phyloP scores from a whole-genome alignment of 2,329 filamentous ascomycete species.

The Xylaria multiplex region DNA sequence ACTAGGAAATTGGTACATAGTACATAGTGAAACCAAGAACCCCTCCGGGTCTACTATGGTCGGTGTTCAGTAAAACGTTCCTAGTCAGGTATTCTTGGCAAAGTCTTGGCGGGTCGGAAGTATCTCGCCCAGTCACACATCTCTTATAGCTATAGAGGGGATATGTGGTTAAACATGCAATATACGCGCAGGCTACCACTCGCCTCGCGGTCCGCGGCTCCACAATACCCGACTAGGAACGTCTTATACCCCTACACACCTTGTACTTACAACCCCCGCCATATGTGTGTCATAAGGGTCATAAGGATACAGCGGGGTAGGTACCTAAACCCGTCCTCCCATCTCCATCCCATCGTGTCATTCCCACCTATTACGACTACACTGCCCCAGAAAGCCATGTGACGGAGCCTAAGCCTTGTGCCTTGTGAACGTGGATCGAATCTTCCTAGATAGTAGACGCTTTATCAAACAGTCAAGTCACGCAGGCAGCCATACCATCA shows the following conservation, averaged over 20 bases:
- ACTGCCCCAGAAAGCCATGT: conserved; percentile 34
- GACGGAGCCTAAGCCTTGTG: conserved; percentile 38
- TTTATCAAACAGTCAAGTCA: conserved; percentile 26
- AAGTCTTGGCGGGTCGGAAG: too few relatives aligned
- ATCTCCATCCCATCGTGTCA: conserved; percentile 22
- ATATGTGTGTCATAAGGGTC: conserved; percentile 9
- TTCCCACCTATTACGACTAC: conserved; percentile 1
- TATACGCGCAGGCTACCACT: too few relatives aligned
- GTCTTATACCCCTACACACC: too few relatives aligned
- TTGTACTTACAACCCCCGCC: conserved; percentile 10
- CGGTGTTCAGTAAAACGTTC: too few relatives aligned
- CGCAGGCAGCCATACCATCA: conserved; percentile 27
- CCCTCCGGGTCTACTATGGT: background rate
- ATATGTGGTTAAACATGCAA: too few relatives aligned
- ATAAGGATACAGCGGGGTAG: too few relatives aligned
- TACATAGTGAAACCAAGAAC: background rate
- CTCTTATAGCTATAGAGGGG: too few relatives aligned
- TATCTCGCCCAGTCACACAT: too few relatives aligned
- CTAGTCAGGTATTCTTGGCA: too few relatives aligned
- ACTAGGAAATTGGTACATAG: too few relatives aligned
- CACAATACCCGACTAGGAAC: too few relatives aligned
- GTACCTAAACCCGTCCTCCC: background rate
- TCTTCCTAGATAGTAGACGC: conserved; percentile 4
- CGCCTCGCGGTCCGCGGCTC: too few relatives aligned
- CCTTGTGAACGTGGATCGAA: conserved; percentile 36